Conservation (phyloP, 805 yeast genomes). For the Metschnikowia santaceciliae region DNA sequence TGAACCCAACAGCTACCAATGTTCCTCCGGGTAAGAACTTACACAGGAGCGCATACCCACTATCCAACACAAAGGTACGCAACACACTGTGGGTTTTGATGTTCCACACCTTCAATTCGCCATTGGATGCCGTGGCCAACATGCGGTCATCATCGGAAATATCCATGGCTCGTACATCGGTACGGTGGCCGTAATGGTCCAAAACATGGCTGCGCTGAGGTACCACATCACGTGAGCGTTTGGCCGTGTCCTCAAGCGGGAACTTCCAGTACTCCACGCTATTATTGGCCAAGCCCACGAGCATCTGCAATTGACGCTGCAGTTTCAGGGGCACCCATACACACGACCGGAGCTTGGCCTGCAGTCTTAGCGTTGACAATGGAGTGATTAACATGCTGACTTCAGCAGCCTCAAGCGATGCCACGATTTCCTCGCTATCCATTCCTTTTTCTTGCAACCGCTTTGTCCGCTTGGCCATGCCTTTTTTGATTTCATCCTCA, state of each 20-base stretch:
- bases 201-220: constrained; percentile 52
- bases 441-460: constrained; percentile 72
- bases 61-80: constrained; percentile 65
- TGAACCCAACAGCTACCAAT: constrained; percentile 81
- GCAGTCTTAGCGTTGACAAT: constrained; percentile 61
- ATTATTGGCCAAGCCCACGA: constrained; percentile 68
- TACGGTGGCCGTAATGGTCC: constrained; percentile 82
- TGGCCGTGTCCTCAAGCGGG: constrained; percentile 50
- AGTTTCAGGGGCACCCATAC: constrained; percentile 53
- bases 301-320: constrained; percentile 51
- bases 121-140: constrained; percentile 87
- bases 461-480: constrained; percentile 70
- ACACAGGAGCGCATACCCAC: constrained; percentile 81
- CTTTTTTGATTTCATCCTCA: constrained; percentile 73
- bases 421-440: constrained; percentile 52
- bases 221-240: constrained; percentile 38
- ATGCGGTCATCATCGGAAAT: constrained; percentile 76
- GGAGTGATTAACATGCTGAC: constrained; percentile 63
- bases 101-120: constrained; percentile 87
- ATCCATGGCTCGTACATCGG: constrained; percentile 81
- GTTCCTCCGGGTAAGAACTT: constrained; percentile 90
- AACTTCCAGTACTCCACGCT: constrained; percentile 66
- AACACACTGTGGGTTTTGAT: constrained; percentile 66
- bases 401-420: constrained; percentile 40
- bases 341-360: constrained; percentile 59